phyloP scores from a whole-genome alignment of 164 flowering plant species.

The Magnolia kwangsiensis region DNA sequence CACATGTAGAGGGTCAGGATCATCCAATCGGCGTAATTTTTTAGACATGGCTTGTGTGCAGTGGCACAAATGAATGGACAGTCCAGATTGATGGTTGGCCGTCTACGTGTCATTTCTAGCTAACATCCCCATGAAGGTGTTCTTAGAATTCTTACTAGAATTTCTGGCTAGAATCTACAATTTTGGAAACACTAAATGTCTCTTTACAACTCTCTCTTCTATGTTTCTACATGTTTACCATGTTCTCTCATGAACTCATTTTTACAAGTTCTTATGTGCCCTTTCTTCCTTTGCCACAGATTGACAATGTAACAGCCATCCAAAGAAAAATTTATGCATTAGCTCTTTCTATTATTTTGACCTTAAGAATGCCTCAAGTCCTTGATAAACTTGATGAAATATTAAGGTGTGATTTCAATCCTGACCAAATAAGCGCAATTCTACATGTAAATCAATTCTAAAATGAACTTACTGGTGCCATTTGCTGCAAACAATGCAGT shows the following conservation, averaged over 20 bases:
- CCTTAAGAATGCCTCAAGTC: slow-evolving; percentile 80
- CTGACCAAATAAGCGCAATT: neutral
- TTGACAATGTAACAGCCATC: slow-evolving; percentile 60
- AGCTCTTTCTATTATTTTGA: slow-evolving; percentile 80
- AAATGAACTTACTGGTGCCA: slow-evolving; percentile 1
- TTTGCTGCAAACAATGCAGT: slow-evolving; percentile 32
- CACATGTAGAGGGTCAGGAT: too few relatives aligned
- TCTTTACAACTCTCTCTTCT: neutral
- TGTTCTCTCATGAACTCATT: neutral
- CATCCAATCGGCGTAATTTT: too few relatives aligned
- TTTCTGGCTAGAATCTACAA: neutral
- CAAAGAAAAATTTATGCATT: slow-evolving; percentile 72
- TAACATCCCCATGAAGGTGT: too few relatives aligned
- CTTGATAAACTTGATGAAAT: slow-evolving; percentile 93
- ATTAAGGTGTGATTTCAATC: slow-evolving; percentile 46
- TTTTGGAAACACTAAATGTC: neutral
- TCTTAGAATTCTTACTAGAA: neutral
- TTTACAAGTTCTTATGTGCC: neutral
- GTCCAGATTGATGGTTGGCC: too few relatives aligned
- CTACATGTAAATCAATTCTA: neutral
- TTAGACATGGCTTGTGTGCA: too few relatives aligned
- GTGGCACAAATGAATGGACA: too few relatives aligned
- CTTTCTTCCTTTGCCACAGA: slow-evolving; percentile 32
- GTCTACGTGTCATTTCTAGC: too few relatives aligned
- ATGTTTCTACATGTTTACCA: neutral